Percentiles rank a stretch among this genome's conserved stretches.
Evolutionary conservation across 805 yeast species (phyloP).

Genomic region (Suhomyces xylopsoci): DNA sequence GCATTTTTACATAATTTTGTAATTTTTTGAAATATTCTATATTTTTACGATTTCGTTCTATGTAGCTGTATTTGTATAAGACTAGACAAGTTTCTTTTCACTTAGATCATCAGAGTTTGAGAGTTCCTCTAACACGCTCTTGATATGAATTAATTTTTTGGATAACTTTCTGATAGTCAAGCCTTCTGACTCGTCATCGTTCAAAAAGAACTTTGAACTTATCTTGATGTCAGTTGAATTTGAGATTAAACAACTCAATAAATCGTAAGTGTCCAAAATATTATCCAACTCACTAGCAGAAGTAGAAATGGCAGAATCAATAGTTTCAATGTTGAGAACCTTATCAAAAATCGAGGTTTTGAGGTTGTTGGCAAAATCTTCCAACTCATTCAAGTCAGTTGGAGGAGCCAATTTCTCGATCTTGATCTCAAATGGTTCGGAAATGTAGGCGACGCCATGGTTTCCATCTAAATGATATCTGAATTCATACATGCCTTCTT

Average conservation of each 20-base stretch:
- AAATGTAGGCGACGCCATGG: constrained; percentile 66
- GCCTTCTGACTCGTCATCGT: constrained; percentile 13
- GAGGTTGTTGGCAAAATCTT: constrained; percentile 29
- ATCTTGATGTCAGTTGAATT: constrained; percentile 26
- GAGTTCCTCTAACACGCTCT: constrained; percentile 23
- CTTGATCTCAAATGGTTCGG: constrained; percentile 63
- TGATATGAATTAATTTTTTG: constrained; percentile 21
- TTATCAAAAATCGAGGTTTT: constrained; percentile 30
- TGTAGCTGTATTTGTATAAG: background rate
- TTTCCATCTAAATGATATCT: constrained; percentile 65
- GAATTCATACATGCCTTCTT: constrained; percentile 69
- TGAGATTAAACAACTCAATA: constrained; percentile 16
- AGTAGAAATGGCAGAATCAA: constrained; percentile 25
- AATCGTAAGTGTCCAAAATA: constrained; percentile 28
- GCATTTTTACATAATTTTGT: background rate
- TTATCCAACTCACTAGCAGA: constrained; percentile 25
- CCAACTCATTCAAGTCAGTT: constrained; percentile 24
- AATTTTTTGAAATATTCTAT: background rate
- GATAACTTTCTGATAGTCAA: constrained; percentile 18
- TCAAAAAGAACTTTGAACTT: constrained; percentile 35
- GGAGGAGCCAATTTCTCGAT: constrained; percentile 40
- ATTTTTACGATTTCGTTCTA: background rate
- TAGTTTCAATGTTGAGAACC: constrained; percentile 20
- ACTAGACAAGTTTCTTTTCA: constrained; percentile 8
- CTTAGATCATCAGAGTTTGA: constrained; percentile 24